These are phyloP conservation scores for Paraconiothyrium sp. DNA, from an alignment of 2,329 filamentous ascomycete genomes.

Conservation along the genomic window DNA sequence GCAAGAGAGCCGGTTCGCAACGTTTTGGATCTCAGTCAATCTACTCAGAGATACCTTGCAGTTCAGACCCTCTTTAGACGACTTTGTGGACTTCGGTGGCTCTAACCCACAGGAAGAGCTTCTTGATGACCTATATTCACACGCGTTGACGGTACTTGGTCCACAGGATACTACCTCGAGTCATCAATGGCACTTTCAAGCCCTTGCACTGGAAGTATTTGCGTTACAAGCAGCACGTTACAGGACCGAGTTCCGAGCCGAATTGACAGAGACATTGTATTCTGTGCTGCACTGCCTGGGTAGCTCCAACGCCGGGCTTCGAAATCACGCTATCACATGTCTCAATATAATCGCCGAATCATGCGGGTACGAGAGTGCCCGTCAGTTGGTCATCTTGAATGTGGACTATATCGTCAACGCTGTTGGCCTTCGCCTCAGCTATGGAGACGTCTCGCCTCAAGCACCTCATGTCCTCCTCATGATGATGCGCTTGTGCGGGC, in stretches of 20 bases:
- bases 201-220: slow-evolving; percentile 82
- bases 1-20: slow-evolving; percentile 70
- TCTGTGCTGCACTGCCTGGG: slow-evolving; percentile 90
- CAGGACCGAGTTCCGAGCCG: slow-evolving; percentile 75
- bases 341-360: slow-evolving; percentile 80
- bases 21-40: slow-evolving; percentile 82
- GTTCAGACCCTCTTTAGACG: slow-evolving; percentile 66
- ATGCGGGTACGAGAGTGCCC: slow-evolving; percentile 78
- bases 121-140: slow-evolving; percentile 73
- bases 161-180: slow-evolving; percentile 47
- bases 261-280: slow-evolving; percentile 91
- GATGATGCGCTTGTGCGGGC: slow-evolving; percentile 90
- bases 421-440: slow-evolving; percentile 86
- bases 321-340: slow-evolving; percentile 82
- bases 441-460: slow-evolving; percentile 89
- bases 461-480: slow-evolving; percentile 90
- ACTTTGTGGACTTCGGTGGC: slow-evolving; percentile 68
- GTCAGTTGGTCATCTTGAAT: slow-evolving; percentile 85
- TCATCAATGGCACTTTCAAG: slow-evolving; percentile 76
- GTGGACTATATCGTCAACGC: slow-evolving; percentile 97
- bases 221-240: slow-evolving; percentile 77
- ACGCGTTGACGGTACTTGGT: slow-evolving; percentile 70
- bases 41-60: slow-evolving; percentile 69
- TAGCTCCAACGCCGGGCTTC: slow-evolving; percentile 72
- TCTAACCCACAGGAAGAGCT: slow-evolving; percentile 41